phyloP scores from a whole-genome alignment of 306 rosid species.

The Nissolia schottii region DNA sequence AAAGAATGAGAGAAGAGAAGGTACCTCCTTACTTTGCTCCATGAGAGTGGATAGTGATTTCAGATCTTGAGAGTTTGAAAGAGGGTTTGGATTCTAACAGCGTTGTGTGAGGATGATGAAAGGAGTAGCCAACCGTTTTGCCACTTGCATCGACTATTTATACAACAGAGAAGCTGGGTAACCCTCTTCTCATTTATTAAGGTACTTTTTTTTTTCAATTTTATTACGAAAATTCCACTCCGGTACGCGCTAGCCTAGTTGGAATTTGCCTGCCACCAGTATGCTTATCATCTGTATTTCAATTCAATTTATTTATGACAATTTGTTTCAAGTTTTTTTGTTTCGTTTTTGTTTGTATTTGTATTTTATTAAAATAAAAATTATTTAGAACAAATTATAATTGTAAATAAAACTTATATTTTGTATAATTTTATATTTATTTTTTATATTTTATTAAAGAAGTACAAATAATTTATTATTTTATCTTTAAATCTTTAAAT shows the following conservation, averaged over 20 bases:
- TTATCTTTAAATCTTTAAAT: no score
- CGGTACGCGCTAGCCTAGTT: neutral
- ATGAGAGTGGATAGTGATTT: constrained; percentile 27
- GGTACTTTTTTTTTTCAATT: neutral
- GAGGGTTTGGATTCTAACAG: neutral
- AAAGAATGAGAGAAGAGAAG: constrained; percentile 7
- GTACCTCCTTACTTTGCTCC: constrained; percentile 94
- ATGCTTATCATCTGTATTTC: no score
- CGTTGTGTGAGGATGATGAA: neutral
- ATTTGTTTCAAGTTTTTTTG: no score
- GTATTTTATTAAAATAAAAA: no score
- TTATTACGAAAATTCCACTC: neutral
- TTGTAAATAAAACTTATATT: no score
- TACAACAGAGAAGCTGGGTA: neutral
- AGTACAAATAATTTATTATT: no score
- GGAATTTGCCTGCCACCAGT: neutral
- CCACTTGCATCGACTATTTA: neutral
- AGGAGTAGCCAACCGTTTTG: neutral
- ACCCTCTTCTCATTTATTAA: neutral
- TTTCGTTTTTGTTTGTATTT: no score
- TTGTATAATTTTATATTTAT: no score
- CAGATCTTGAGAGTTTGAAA: constrained; percentile 19
- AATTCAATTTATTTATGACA: no score
- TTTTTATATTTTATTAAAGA: no score
- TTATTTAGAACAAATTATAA: no score